Conservation (phyloP, 2,329 filamentous ascomycete genomes). For the Fusarium goolgardi region DNA sequence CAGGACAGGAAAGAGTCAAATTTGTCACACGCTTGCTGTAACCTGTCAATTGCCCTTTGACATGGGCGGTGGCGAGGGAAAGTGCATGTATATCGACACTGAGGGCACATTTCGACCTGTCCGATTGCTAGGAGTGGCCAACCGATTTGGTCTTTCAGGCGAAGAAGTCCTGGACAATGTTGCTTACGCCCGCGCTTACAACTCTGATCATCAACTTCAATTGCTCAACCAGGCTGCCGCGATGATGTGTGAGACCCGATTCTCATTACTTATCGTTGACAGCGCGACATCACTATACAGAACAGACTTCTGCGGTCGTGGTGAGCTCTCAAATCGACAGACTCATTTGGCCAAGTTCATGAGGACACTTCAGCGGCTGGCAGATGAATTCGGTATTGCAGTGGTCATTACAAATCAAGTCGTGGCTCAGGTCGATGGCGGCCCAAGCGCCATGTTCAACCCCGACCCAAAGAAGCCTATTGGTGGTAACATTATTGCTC, state of each 20-base stretch:
- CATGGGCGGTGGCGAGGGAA: constrained; percentile 98
- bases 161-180: constrained; percentile 99
- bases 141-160: constrained; percentile 91
- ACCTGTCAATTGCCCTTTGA: constrained; percentile 98
- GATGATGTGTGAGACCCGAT: constrained; percentile 99
- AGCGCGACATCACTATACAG: constrained; percentile 95
- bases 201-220: constrained; percentile 97
- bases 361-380: constrained; percentile 82
- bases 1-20: constrained; percentile 96
- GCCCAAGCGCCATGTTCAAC: constrained; percentile 97
- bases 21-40: constrained; percentile 97
- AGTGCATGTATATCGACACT: constrained; percentile 98
- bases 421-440: constrained; percentile 96
- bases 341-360: constrained; percentile 90
- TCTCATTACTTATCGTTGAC: constrained; percentile 95
- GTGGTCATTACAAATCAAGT: constrained; percentile 99
- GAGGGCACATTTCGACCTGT: constrained; percentile 97
- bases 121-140: constrained; percentile 88
- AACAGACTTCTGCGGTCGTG: constrained; percentile 96
- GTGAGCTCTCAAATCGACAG: constrained; percentile 93
- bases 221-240: constrained; percentile 93
- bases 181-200: constrained; percentile 97
- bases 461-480: constrained; percentile 99
- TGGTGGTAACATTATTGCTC: constrained; percentile 98
- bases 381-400: constrained; percentile 91